Evolutionary conservation across 2,329 filamentous ascomycete genomes (phyloP).

Genomic region (Colletotrichum lentis): DNA sequence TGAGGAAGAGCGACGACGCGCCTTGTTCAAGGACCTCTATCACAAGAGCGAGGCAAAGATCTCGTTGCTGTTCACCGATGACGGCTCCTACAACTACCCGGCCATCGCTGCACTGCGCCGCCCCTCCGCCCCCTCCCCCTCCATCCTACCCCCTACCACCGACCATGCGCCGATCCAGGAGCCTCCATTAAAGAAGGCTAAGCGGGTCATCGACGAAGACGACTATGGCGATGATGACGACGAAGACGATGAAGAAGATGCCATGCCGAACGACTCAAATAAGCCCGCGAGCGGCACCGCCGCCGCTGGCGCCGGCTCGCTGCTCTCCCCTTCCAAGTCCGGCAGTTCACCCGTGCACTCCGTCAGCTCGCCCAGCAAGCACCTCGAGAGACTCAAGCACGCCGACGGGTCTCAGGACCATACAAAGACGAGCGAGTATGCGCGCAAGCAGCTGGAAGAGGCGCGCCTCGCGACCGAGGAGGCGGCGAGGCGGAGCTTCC

Average conservation of each 20-base stretch:
- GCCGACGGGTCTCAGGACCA: slow-evolving; percentile 59
- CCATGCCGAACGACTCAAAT: slow-evolving; percentile 65
- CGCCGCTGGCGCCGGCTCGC: slow-evolving; percentile 63
- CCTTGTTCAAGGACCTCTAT: slow-evolving; percentile 80
- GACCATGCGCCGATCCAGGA: slow-evolving; percentile 67
- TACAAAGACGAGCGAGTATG: slow-evolving; percentile 81
- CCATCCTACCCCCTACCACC: slow-evolving; percentile 62
- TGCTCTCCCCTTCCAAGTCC: slow-evolving; percentile 75
- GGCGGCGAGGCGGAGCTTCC: slow-evolving; percentile 86
- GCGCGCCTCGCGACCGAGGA: slow-evolving; percentile 91
- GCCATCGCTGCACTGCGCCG: slow-evolving; percentile 63
- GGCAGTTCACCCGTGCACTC: slow-evolving; percentile 72
- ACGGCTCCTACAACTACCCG: slow-evolving; percentile 61
- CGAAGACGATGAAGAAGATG: slow-evolving; percentile 74
- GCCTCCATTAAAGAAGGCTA: slow-evolving; percentile 75
- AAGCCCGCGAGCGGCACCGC: slow-evolving; percentile 60
- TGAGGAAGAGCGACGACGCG: slow-evolving; percentile 75
- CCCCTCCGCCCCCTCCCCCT: slow-evolving; percentile 50
- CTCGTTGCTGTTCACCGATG: slow-evolving; percentile 73
- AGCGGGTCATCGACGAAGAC: slow-evolving; percentile 82
- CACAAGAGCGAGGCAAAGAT: slow-evolving; percentile 80
- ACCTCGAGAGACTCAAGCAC: slow-evolving; percentile 60
- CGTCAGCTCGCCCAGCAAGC: slow-evolving; percentile 67
- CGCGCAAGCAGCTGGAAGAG: slow-evolving; percentile 91
- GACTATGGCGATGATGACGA: slow-evolving; percentile 89